These are phyloP conservation scores for Thalia dealbata DNA, from an alignment of 176 grass and related monocot genomes.

Conservation along the genomic window DNA sequence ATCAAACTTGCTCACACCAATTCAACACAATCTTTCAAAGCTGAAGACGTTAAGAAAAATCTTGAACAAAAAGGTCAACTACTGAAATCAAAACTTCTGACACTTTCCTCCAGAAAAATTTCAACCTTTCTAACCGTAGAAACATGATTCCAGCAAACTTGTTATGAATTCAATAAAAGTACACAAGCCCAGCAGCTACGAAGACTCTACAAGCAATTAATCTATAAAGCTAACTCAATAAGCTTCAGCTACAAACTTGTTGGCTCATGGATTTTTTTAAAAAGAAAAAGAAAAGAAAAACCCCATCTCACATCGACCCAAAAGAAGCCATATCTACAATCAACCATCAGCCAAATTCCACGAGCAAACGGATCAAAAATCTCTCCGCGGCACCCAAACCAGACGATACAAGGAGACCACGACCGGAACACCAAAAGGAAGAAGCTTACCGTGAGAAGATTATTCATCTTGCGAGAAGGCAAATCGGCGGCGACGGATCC, in stretches of 20 bases:
- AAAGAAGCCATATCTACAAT: too few relatives aligned
- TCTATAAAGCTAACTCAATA: neutral
- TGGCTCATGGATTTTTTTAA: too few relatives aligned
- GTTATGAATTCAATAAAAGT: neutral
- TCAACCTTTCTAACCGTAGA: neutral
- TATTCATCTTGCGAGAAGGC: neutral
- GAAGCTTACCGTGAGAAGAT: constrained; percentile 12
- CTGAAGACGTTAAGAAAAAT: too few relatives aligned
- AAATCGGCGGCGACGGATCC: neutral
- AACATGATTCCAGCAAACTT: neutral
- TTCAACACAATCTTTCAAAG: too few relatives aligned
- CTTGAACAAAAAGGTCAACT: too few relatives aligned
- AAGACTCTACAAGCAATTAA: neutral
- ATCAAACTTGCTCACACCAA: too few relatives aligned
- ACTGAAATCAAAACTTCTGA: neutral
- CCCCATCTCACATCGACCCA: too few relatives aligned
- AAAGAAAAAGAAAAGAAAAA: too few relatives aligned
- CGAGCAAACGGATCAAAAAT: neutral
- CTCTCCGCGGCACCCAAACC: neutral
- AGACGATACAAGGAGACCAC: neutral
- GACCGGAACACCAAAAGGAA: neutral
- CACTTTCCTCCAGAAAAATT: neutral
- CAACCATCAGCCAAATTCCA: neutral
- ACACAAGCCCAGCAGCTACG: neutral
- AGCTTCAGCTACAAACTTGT: too few relatives aligned